Percentiles rank a stretch among this genome's conserved stretches.
phyloP scores from a whole-genome alignment of 1,139 yeast species.

The Scheffersomyces illinoinensis region DNA sequence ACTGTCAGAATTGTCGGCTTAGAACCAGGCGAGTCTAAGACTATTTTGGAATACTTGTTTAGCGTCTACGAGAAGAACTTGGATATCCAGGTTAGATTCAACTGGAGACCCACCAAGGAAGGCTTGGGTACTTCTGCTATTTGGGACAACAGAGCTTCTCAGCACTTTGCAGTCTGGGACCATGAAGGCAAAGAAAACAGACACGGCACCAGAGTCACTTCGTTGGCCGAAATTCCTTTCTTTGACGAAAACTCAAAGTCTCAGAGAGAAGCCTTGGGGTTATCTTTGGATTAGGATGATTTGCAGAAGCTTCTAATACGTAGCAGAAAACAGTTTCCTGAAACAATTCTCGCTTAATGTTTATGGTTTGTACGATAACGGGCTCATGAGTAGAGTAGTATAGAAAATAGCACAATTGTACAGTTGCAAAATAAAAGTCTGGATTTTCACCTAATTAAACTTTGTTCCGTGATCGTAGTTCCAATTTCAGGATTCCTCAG shows the following conservation, averaged over 20 bases:
- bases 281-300: constrained; percentile 21
- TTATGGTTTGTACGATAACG: too few relatives aligned
- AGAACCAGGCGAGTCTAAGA: constrained; percentile 38
- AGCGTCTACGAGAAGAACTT: constrained; percentile 43
- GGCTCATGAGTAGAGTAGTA: not conserved
- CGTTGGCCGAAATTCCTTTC: constrained; percentile 56
- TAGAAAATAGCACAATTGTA: not conserved
- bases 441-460: not conserved
- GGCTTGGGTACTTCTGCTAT: constrained; percentile 57
- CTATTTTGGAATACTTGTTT: constrained; percentile 40
- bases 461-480: not conserved
- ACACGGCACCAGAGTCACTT: constrained; percentile 61
- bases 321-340: not conserved
- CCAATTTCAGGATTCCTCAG: not conserved
- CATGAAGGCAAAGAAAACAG: constrained; percentile 51
- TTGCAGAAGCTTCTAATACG: not conserved
- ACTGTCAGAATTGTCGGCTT: constrained; percentile 47
- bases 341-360: not conserved
- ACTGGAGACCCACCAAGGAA: constrained; percentile 49
- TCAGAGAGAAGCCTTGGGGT: constrained; percentile 55
- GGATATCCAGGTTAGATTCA: constrained; percentile 48
- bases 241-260: constrained; percentile 53
- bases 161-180: constrained; percentile 54
- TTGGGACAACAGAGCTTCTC: constrained; percentile 59
- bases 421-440: not conserved